Percentiles rank a stretch among this genome's conserved stretches.
These are phyloP conservation scores for Morella rubra DNA, from an alignment of 306 rosid species.

Conservation along the genomic window DNA sequence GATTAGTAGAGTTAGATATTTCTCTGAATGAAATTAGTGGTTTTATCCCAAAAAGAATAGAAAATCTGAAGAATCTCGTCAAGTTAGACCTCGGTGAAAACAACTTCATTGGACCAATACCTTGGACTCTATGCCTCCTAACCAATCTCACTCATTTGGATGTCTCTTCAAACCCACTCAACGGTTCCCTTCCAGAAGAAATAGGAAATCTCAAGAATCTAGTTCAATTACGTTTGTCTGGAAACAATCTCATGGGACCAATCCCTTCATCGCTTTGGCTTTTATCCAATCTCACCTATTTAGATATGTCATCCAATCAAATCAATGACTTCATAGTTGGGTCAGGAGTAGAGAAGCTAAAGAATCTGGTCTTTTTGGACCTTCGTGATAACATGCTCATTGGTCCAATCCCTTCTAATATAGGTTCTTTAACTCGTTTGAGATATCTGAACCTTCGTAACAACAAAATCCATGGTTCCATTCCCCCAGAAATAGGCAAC, in stretches of 20 bases:
- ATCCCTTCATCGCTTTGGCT: not conserved
- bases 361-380: not conserved
- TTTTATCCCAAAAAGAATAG: not conserved
- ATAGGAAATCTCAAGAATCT: not conserved
- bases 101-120: not conserved
- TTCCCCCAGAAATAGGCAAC: too few relatives aligned
- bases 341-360: not conserved
- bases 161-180: not conserved
- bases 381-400: not conserved
- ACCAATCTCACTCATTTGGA: not conserved
- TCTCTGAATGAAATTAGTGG: not conserved
- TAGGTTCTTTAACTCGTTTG: not conserved
- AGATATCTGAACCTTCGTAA: not conserved
- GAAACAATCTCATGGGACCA: not conserved
- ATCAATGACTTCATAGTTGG: not conserved
- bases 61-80: not conserved
- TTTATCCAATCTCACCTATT: not conserved
- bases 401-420: not conserved
- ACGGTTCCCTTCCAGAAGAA: not conserved
- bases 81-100: not conserved
- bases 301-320: not conserved
- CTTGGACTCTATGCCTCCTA: not conserved
- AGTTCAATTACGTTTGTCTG: not conserved
- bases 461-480: too few relatives aligned
- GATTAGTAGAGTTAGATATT: not conserved